Conservation (phyloP, 176 grass and related monocot species). For the Oryza coarctata region DNA sequence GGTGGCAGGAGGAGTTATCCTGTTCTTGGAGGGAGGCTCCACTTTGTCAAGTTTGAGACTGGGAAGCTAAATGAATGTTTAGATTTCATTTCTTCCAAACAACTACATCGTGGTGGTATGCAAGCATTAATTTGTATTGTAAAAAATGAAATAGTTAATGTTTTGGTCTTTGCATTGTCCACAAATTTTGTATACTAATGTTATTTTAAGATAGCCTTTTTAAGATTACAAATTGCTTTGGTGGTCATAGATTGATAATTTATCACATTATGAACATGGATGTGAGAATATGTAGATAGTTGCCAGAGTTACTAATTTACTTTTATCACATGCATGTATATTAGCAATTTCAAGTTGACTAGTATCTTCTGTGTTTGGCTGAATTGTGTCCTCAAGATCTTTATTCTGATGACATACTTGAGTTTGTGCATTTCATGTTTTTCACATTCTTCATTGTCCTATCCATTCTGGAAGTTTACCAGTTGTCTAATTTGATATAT, state of each 20-base stretch:
- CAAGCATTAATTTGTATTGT: constrained; percentile 12
- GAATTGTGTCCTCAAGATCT: neutral
- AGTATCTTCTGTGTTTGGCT: neutral
- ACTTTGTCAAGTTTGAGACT: constrained; percentile 98
- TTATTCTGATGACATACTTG: constrained; percentile 9
- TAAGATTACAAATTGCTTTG: neutral
- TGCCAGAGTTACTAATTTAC: neutral
- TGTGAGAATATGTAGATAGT: neutral
- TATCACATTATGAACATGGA: neutral
- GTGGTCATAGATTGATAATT: neutral
- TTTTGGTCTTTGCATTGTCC: neutral
- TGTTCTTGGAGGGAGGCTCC: constrained; percentile 91
- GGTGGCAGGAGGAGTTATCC: constrained; percentile 85
- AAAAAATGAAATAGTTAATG: neutral
- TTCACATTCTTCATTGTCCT: neutral
- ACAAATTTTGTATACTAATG: neutral
- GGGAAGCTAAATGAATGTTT: constrained; percentile 87
- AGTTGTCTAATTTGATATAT: neutral
- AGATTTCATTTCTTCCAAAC: constrained; percentile 97
- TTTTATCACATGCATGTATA: neutral
- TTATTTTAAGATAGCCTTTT: too few relatives aligned
- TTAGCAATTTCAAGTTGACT: constrained; percentile 12
- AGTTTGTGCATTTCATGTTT: neutral
- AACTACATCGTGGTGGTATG: constrained; percentile 93
- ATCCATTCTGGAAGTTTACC: neutral